Percentiles rank a stretch among this genome's conserved stretches.
Evolutionary conservation across 208 protist species (phyloP).

Genomic region (Acanthamoeba royreba): DNA sequence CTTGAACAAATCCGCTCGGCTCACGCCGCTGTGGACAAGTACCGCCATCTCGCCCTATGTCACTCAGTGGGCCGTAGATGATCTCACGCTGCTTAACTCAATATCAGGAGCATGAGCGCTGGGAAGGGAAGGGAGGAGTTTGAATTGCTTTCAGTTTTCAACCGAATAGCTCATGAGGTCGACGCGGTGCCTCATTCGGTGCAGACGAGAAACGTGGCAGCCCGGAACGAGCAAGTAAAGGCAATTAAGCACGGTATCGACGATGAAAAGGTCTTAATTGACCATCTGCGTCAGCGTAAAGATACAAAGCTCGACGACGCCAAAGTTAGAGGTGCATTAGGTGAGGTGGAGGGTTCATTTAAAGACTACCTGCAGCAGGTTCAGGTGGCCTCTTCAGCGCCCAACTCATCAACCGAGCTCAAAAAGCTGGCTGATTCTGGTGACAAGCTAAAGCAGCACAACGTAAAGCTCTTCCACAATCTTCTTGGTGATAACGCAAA

Average conservation of each 20-base stretch:
- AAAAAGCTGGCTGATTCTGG: background rate
- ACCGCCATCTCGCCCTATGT: background rate
- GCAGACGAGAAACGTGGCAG: background rate
- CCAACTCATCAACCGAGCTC: background rate
- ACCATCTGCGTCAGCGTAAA: background rate
- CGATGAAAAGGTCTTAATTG: background rate
- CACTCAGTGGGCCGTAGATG: too few species aligned
- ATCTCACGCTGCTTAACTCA: too few species aligned
- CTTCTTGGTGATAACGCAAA: background rate
- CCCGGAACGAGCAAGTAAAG: background rate
- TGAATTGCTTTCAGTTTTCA: background rate
- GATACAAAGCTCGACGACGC: background rate
- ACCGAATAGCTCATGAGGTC: background rate
- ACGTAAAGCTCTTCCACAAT: background rate
- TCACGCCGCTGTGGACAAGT: background rate
- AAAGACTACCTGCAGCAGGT: background rate
- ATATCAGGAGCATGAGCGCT: background rate
- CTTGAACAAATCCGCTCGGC: background rate
- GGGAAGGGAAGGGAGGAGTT: background rate
- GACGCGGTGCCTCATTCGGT: background rate
- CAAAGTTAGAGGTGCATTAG: background rate
- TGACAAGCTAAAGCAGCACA: background rate
- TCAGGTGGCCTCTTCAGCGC: background rate
- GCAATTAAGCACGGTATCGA: background rate
- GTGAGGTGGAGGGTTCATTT: background rate